Percentiles rank a stretch among this genome's conserved stretches.
Evolutionary conservation across 1,284 basidiomycete genomes (phyloP).

Genomic region (Cryptococcus sp.): DNA sequence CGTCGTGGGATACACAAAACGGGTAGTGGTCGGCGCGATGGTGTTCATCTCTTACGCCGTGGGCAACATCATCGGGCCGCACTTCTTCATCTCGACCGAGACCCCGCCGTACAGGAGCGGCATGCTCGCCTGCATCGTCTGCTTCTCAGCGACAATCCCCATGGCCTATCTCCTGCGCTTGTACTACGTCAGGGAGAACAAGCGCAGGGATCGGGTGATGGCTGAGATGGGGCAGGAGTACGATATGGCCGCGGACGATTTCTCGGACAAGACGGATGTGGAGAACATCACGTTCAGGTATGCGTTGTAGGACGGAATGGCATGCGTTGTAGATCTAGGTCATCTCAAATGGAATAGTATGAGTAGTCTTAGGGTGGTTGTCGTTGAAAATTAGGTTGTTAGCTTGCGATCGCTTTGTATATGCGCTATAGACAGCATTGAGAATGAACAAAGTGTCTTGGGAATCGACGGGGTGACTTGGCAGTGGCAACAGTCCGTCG

Average conservation of each 20-base stretch:
- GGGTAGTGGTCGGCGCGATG: constrained; percentile 32
- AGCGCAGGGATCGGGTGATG: constrained; percentile 21
- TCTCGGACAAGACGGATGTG: constrained; percentile 35
- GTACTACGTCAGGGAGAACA: constrained; percentile 36
- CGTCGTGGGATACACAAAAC: constrained; percentile 38
- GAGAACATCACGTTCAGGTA: constrained; percentile 37
- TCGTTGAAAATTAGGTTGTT: too few species aligned
- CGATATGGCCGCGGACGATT: constrained; percentile 25
- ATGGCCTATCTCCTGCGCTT: constrained; percentile 23
- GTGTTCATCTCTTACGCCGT: constrained; percentile 35
- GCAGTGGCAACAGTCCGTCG: too few species aligned
- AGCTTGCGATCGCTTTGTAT: too few species aligned
- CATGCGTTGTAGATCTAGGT: too few species aligned
- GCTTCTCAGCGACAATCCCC: constrained; percentile 26
- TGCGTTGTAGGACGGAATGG: constrained; percentile 22
- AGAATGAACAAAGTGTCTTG: too few species aligned
- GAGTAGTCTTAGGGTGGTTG: too few species aligned
- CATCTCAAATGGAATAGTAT: too few species aligned
- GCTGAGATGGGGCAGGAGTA: constrained; percentile 12
- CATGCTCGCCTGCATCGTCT: constrained; percentile 40
- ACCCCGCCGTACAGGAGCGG: constrained; percentile 35
- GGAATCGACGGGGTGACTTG: too few species aligned
- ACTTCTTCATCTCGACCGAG: constrained; percentile 36
- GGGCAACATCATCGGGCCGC: constrained; percentile 33
- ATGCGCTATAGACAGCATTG: too few species aligned